Percentiles rank a stretch among this genome's conserved stretches.
phyloP scores from a whole-genome alignment of 2,329 filamentous ascomycete genomes.

The Dryadomyces sulphureus region DNA sequence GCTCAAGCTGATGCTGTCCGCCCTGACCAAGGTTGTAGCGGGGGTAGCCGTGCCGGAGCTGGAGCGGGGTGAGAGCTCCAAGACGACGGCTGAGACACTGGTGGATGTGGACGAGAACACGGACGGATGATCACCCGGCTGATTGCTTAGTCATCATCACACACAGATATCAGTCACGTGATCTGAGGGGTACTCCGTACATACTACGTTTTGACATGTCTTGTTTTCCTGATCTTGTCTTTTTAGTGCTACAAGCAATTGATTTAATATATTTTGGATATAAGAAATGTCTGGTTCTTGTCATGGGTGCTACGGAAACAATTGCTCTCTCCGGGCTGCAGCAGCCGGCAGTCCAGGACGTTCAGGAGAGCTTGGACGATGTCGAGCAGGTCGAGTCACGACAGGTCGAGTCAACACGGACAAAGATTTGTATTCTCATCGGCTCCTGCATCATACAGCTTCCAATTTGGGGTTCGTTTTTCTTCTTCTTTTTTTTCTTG shows the following conservation, averaged over 20 bases:
- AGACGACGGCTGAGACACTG: background rate
- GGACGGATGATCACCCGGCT: too few species aligned
- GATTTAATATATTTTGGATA: background rate
- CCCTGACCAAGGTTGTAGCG: conserved; percentile 3
- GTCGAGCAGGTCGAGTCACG: background rate
- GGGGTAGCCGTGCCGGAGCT: background rate
- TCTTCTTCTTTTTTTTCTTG: background rate
- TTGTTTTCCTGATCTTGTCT: background rate
- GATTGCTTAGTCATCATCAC: background rate
- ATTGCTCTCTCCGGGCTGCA: background rate
- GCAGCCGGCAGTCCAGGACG: too few species aligned
- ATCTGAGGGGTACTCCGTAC: background rate
- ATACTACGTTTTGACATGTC: too few species aligned
- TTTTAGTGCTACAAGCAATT: background rate
- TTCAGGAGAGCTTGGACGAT: background rate
- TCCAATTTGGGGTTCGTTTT: conserved; percentile 1
- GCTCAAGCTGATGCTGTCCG: conserved; percentile 32
- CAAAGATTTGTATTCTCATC: background rate
- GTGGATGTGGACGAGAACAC: background rate
- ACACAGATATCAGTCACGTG: background rate
- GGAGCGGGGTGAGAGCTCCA: background rate
- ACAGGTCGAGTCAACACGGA: background rate
- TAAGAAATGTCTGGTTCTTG: background rate
- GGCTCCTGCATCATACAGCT: background rate
- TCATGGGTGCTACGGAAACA: background rate